These are phyloP conservation scores for Durio zibethinus DNA, from an alignment of 345 rosid species.

Conservation along the genomic window DNA sequence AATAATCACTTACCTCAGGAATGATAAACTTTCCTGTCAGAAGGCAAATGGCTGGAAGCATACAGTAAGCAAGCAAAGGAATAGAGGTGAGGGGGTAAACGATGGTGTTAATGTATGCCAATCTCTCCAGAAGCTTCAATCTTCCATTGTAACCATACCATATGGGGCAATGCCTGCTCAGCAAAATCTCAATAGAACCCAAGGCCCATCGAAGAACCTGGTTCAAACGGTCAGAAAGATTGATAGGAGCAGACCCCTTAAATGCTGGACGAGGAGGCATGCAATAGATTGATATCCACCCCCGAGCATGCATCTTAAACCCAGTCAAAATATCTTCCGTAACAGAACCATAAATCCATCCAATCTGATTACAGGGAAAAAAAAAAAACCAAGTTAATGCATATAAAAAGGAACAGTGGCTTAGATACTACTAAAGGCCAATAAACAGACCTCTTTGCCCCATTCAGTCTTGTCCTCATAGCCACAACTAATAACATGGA, in stretches of 20 bases:
- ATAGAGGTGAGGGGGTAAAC: slow-evolving; percentile 90
- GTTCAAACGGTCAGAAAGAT: slow-evolving; percentile 98
- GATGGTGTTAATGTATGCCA: slow-evolving; percentile 88
- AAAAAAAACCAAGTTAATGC: background rate
- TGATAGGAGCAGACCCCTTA: slow-evolving; percentile 95
- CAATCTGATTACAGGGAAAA: slow-evolving; percentile 53
- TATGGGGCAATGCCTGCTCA: slow-evolving; percentile 98
- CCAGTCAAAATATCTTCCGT: slow-evolving; percentile 99
- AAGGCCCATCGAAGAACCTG: slow-evolving; percentile 99
- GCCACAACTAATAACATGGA: slow-evolving; percentile 99
- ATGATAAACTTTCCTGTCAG: slow-evolving; percentile 85
- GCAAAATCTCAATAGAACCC: slow-evolving; percentile 94
- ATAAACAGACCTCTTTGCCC: slow-evolving; percentile 90
- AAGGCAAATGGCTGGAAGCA: slow-evolving; percentile 92
- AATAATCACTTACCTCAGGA: slow-evolving; percentile 63
- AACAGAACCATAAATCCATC: slow-evolving; percentile 99
- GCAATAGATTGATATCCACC: slow-evolving; percentile 98
- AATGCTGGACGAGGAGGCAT: slow-evolving; percentile 99
- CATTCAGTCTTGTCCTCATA: slow-evolving; percentile 99
- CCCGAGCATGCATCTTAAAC: slow-evolving; percentile 99
- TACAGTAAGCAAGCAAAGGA: slow-evolving; percentile 85
- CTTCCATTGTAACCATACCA: slow-evolving; percentile 95
- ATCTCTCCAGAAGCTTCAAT: slow-evolving; percentile 78
- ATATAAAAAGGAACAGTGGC: slow-evolving; percentile 1
- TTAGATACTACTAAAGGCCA: slow-evolving; percentile 6